A percentile compares a stretch with the other conserved stretches of the same genome.
phyloP scores from a whole-genome alignment of 202 grass and related monocot species.

The Panicum virgatum region DNA sequence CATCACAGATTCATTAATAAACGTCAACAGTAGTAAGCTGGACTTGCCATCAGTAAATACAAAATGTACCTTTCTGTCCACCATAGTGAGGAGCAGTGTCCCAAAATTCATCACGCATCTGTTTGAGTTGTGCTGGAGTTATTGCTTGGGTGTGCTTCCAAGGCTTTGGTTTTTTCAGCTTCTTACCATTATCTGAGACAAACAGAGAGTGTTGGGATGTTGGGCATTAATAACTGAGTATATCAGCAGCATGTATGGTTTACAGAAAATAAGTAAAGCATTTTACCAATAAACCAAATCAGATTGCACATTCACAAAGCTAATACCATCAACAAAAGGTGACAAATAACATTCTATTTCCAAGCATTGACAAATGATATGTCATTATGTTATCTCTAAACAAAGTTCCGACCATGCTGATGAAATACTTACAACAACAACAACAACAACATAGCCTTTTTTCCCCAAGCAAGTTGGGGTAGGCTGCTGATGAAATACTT shows the following conservation, averaged over 20 bases:
- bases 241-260: not conserved
- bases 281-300: not conserved
- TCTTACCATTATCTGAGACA: constrained; percentile 71
- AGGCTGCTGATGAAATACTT: too few species aligned
- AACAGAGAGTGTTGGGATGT: constrained; percentile 32
- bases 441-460: too few species aligned
- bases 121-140: constrained; percentile 60
- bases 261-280: constrained; percentile 4
- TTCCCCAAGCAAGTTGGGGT: too few species aligned
- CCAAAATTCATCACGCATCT: constrained; percentile 92
- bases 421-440: too few species aligned
- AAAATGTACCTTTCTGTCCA: constrained; percentile 73
- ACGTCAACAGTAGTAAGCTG: constrained; percentile 7
- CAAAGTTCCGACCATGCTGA: not conserved
- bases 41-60: constrained; percentile 11
- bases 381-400: not conserved
- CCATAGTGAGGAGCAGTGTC: constrained; percentile 95
- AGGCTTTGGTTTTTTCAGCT: constrained; percentile 74
- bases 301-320: not conserved
- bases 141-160: constrained; percentile 85
- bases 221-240: constrained; percentile 19
- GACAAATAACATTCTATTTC: not conserved
- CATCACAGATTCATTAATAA: constrained; percentile 29
- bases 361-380: constrained; percentile 3
- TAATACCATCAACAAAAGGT: not conserved